These are phyloP conservation scores for Naganishia vaughanmartiniae DNA, from an alignment of 768 basidiomycete genomes.

Conservation along the genomic window DNA sequence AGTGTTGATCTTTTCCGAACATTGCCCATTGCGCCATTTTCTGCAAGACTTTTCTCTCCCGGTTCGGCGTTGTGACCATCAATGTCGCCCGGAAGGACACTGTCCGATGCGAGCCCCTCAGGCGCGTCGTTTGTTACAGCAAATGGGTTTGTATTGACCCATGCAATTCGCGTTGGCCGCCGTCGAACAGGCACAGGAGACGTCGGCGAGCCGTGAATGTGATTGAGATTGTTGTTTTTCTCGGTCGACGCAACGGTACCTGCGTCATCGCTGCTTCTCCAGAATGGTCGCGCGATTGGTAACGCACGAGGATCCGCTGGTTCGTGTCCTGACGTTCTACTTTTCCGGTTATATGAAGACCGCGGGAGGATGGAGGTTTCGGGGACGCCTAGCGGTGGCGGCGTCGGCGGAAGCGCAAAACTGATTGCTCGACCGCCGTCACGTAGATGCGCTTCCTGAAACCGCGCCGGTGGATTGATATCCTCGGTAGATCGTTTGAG, in stretches of 20 bases:
- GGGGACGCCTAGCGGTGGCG: neutral
- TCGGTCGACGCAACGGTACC: neutral
- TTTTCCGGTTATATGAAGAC: neutral
- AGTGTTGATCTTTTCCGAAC: constrained; percentile 1
- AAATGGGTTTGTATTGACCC: constrained; percentile 1
- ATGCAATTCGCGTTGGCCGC: neutral
- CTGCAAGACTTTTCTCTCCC: neutral
- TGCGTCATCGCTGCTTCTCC: neutral
- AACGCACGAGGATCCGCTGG: no score
- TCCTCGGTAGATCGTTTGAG: neutral
- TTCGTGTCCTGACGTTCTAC: no score
- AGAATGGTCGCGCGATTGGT: neutral
- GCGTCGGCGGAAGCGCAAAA: neutral
- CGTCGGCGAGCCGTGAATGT: neutral
- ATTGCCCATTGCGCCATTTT: neutral
- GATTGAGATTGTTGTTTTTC: neutral
- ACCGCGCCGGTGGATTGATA: neutral
- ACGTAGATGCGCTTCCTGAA: neutral
- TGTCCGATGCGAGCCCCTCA: neutral
- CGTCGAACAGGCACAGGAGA: neutral
- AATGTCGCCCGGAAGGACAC: neutral
- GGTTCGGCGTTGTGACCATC: neutral
- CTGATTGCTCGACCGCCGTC: neutral
- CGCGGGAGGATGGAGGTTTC: neutral
- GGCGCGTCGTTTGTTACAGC: neutral